A percentile compares a stretch with the other conserved stretches of the same genome.
phyloP scores from a whole-genome alignment of 305 asterid genomes.

The Solanum aculeatissimum region DNA sequence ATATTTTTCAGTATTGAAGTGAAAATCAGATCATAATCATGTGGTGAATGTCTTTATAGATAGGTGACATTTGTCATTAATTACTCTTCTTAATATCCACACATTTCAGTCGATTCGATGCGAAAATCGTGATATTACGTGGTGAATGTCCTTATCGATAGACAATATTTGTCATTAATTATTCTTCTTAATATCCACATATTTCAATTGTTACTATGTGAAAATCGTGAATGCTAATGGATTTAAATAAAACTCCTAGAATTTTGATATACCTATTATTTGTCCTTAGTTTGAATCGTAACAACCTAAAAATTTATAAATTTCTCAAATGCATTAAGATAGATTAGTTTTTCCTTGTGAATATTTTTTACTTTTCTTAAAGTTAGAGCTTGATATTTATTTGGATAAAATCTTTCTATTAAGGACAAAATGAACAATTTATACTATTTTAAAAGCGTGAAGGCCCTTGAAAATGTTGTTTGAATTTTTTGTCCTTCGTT shows the following conservation, averaged over 20 bases:
- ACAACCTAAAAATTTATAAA: no score
- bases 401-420: no score
- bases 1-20: not conserved
- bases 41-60: not conserved
- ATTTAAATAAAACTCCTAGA: not conserved
- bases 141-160: not conserved
- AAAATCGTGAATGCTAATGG: not conserved
- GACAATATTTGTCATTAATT: not conserved
- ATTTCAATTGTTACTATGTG: not conserved
- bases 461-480: no score
- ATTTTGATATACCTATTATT: not conserved
- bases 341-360: no score
- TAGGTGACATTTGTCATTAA: not conserved
- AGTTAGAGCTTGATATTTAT: no score
- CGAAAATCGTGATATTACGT: not conserved
- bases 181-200: not conserved
- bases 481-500: no score
- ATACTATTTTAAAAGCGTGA: no score
- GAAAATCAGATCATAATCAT: not conserved
- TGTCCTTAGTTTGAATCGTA: not conserved
- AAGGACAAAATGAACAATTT: no score
- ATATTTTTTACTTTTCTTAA: no score
- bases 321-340: no score
- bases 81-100: not conserved
- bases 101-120: not conserved